Evolutionary conservation across 2,329 filamentous ascomycete genomes (phyloP), one percentile per base, ranked within the genome.

Genomic region (Raffaelea albimanens): DNA sequence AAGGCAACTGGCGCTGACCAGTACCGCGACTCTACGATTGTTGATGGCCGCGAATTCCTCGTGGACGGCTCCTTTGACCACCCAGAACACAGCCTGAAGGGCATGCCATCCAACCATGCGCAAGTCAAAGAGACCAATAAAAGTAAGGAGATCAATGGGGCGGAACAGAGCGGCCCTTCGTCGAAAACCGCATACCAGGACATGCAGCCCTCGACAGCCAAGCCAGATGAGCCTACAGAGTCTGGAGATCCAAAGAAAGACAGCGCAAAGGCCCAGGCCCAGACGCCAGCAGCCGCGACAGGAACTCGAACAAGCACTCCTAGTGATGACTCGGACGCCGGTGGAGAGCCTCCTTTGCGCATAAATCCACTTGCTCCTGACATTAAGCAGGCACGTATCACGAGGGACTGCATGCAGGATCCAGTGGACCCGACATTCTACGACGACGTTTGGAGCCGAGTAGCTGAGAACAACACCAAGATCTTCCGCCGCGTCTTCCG

Each of bases 391-490:
- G 87, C 88, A 0, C 69, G 78, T 31, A 78, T 98, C 22, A 81
- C 87, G 53, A 87, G 90, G 57, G 86, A 97, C 61, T 97, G 91
- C 66, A 98, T 98, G 89, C 78, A 76, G 16, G 93, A 98, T 64
- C 93, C 94, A 0, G 67, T 98, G 38, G 82, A 83, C 49, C 76
- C 87, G 46, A 70, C 75, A 2, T 98, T 98, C 65, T 86, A 87
- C 61, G 79, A 93, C 41, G 86, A 95, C 52, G 82, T 87, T 2
- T 98, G 94, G 94, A 82, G 84, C 54, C 76, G 81, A 18, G 82
- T 89, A 46, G 93, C 93, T 1, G 82, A 85, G 53, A 97, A 97
- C 69, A 98, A 98, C 63, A 98, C 93, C 3, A 91, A 89, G 61
- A 77, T 98, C 43, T 98, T 87, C 68, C 85, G 93, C 29, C 81